Percentiles rank a stretch among this genome's conserved stretches.
Conservation (phyloP, 2,329 filamentous ascomycete species). For the Monosporascus sp. region DNA sequence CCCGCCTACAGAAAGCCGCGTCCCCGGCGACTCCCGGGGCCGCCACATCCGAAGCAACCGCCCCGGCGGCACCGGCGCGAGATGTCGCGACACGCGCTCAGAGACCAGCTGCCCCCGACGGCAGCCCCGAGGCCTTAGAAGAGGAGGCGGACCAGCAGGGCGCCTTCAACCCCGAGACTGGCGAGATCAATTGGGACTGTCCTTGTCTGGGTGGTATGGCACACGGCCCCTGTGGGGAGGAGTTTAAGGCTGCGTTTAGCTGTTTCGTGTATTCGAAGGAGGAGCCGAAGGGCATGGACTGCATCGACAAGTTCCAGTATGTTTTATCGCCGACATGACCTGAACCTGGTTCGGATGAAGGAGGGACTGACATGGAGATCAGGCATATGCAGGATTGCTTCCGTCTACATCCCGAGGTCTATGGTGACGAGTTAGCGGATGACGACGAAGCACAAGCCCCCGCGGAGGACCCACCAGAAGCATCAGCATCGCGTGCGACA, state of each 20-base stretch:
- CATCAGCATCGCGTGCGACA: not conserved
- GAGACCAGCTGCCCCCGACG: conserved; percentile 7
- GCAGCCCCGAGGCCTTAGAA: conserved; percentile 55
- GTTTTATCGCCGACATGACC: conserved; percentile 21
- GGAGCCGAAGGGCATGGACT: conserved; percentile 96
- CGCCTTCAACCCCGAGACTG: conserved; percentile 96
- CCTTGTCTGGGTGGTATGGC: conserved; percentile 97
- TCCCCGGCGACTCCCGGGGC: conserved; percentile 18
- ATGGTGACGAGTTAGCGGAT: conserved; percentile 80
- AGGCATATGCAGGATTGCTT: conserved; percentile 98
- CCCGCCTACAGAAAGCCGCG: conserved; percentile 25
- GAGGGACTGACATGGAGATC: conserved; percentile 13
- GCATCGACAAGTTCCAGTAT: conserved; percentile 95
- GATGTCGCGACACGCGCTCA: conserved; percentile 17
- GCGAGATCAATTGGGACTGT: conserved; percentile 99
- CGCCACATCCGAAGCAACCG: conserved; percentile 11
- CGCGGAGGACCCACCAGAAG: not conserved
- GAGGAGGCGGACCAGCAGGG: conserved; percentile 81
- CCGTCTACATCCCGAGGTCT: conserved; percentile 84
- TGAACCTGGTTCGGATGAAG: conserved; percentile 24
- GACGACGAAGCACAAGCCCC: conserved; percentile 46
- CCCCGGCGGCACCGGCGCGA: conserved; percentile 21
- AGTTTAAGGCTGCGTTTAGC: conserved; percentile 94
- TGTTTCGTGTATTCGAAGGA: conserved; percentile 95
- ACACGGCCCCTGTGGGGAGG: conserved; percentile 86